Conservation (phyloP, 2,329 filamentous ascomycete species). For the Talaromyces sp. region DNA sequence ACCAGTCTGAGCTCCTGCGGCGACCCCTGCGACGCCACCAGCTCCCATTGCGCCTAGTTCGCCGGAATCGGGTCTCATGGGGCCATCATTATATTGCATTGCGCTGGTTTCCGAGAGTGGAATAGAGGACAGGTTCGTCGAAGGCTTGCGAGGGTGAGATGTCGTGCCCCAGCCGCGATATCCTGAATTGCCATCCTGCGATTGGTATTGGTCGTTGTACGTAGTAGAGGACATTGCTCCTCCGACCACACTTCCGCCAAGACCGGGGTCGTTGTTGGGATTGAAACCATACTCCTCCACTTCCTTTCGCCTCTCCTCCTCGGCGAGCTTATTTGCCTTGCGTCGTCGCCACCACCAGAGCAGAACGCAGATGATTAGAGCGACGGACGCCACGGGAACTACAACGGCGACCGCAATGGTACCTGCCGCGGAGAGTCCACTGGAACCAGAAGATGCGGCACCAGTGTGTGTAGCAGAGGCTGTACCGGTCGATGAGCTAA, state of each 20-base stretch:
- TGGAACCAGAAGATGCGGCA: slow-evolving; percentile 14
- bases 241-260: slow-evolving; percentile 56
- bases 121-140: slow-evolving; percentile 75
- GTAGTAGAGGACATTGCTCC: slow-evolving; percentile 37
- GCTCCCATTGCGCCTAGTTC: slow-evolving; percentile 81
- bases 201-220: slow-evolving; percentile 28
- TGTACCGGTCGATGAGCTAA: slow-evolving; percentile 10
- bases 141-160: slow-evolving; percentile 74
- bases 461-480: slow-evolving; percentile 17
- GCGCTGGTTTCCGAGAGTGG: slow-evolving; percentile 70
- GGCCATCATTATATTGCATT: slow-evolving; percentile 60
- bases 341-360: slow-evolving; percentile 86
- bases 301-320: slow-evolving; percentile 88
- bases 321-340: slow-evolving; percentile 77
- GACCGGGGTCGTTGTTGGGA: slow-evolving; percentile 88
- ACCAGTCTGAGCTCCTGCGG: slow-evolving; percentile 60
- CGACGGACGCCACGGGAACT: slow-evolving; percentile 85
- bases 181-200: slow-evolving; percentile 52
- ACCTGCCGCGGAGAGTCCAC: slow-evolving; percentile 49
- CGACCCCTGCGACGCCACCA: slow-evolving; percentile 65
- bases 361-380: slow-evolving; percentile 69
- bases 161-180: slow-evolving; percentile 94
- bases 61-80: slow-evolving; percentile 55
- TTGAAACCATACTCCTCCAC: slow-evolving; percentile 97
- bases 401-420: slow-evolving; percentile 92